Evolutionary conservation across 164 flowering plant species (phyloP).

Genomic region (Chloranthus sessilifolius): DNA sequence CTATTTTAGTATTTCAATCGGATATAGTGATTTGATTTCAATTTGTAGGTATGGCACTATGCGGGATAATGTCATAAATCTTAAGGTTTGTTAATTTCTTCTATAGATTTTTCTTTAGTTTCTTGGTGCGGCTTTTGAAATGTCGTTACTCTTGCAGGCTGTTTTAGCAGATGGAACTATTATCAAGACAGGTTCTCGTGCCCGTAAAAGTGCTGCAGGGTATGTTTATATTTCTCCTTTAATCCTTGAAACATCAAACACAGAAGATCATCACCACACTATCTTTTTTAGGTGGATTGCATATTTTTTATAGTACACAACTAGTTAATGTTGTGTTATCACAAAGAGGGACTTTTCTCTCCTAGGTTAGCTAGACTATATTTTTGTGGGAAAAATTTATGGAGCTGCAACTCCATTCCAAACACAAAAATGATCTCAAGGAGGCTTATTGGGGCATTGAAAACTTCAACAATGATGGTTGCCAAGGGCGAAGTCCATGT

Average conservation of each 20-base stretch:
- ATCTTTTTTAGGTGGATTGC: too few relatives aligned
- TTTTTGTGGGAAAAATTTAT: too few relatives aligned
- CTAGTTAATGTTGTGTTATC: too few relatives aligned
- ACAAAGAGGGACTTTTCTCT: too few relatives aligned
- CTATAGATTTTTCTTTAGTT: slow-evolving; percentile 1
- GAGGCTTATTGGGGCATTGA: too few relatives aligned
- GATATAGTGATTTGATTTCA: slow-evolving; percentile 35
- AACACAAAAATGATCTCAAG: too few relatives aligned
- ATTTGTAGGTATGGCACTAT: slow-evolving; percentile 97
- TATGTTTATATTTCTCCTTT: slow-evolving; percentile 21
- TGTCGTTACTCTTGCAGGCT: slow-evolving; percentile 36
- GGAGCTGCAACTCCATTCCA: too few relatives aligned
- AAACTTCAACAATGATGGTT: too few relatives aligned
- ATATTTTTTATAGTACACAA: too few relatives aligned
- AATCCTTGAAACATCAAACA: background rate
- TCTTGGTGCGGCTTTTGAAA: slow-evolving; percentile 3
- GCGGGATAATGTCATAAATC: slow-evolving; percentile 96
- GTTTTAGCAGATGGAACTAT: slow-evolving; percentile 89
- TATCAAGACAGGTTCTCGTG: slow-evolving; percentile 94
- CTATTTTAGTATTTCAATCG: slow-evolving; percentile 2
- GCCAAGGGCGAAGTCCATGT: too few relatives aligned
- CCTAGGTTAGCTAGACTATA: too few relatives aligned
- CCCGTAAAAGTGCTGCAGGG: slow-evolving; percentile 99
- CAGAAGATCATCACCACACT: too few relatives aligned
- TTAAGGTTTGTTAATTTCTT: slow-evolving; percentile 58